phyloP scores from a whole-genome alignment of 768 basidiomycete genomes.

The Coprinopsis sp. region DNA sequence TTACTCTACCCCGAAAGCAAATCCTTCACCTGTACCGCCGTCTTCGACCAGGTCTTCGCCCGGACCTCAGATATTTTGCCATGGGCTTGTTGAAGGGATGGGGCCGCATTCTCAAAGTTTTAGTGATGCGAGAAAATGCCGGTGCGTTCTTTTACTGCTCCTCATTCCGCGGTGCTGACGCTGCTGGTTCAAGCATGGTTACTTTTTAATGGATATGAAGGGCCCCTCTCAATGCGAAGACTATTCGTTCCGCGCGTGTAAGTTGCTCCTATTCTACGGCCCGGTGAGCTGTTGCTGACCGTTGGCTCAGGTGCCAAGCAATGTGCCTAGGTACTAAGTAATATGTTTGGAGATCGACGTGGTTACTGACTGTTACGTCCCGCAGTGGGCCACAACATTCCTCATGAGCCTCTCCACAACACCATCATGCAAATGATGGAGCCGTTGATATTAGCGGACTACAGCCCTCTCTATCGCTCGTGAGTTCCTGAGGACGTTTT shows the following conservation, averaged over 20 bases:
- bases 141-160: conserved; percentile 18
- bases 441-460: conserved; percentile 1
- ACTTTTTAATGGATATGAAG: conserved; percentile 20
- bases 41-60: not conserved
- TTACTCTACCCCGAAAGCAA: conserved; percentile 56
- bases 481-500: too few species aligned
- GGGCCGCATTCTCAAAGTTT: conserved; percentile 17
- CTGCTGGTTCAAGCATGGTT: conserved; percentile 1
- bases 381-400: conserved; percentile 21
- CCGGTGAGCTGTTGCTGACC: not conserved
- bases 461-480: not conserved
- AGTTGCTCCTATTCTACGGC: conserved; percentile 15
- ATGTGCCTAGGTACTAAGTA: conserved; percentile 39
- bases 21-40: conserved; percentile 22
- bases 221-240: conserved; percentile 18
- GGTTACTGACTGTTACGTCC: not conserved
- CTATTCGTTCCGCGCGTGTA: conserved; percentile 43
- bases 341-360: not conserved
- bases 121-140: conserved; percentile 22
- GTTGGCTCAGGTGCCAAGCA: conserved; percentile 34
- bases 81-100: conserved; percentile 14
- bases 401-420: not conserved
- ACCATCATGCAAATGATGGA: not conserved
- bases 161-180: conserved; percentile 11
- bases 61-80: conserved; percentile 4